Evolutionary conservation across 1,284 basidiomycete genomes (phyloP), one percentile per base, ranked within the genome.

Genomic region (Inonotus obliquus): DNA sequence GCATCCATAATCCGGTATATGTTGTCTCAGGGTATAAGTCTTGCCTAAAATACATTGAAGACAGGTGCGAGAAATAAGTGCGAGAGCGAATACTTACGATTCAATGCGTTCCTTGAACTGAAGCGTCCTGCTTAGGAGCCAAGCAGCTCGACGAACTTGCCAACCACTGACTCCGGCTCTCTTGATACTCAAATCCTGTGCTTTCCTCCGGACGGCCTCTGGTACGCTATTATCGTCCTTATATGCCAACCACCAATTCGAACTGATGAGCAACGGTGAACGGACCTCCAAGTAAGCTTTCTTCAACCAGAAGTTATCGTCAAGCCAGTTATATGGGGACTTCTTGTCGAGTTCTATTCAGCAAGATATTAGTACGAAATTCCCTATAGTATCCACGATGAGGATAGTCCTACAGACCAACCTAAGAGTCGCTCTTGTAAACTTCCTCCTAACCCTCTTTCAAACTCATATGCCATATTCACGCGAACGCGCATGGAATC

Each of bases 161-260:
- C 92, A 96, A 14, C 84, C 77, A 0, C 85, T 89, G 60, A 89
- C 83, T 29, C 85, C 82, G 63, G 77, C 74, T 62, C 32, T 71
- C 72, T 64, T 74, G 70, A 29, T 73, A 67, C 67, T 70, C 64
- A 63, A 72, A 70, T 65, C 72, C 41, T 65, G 66, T 75, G n/a
- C n/a, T n/a, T 1, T 69, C 71, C 25, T 81, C 71, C 1, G 81
- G 79, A 13, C 74, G 69, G 9, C 70, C 67, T 48, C 23, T 1
- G 86, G 85, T 19, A 89, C 76, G 25, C 69, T 75, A 1, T 75
- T 69, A 65, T 91, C 87, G 65, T 92, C 82, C 47, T 77, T 74
- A 71, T 96, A 92, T n/a, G 93, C 81, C 49, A 98, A 79, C 96
- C 96, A 98, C 96, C 96, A 98, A 71, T 98, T 98, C 9, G 94